Evolutionary conservation across 1,139 yeast species (phyloP).

Genomic region (Lodderomyces elongisporus): DNA sequence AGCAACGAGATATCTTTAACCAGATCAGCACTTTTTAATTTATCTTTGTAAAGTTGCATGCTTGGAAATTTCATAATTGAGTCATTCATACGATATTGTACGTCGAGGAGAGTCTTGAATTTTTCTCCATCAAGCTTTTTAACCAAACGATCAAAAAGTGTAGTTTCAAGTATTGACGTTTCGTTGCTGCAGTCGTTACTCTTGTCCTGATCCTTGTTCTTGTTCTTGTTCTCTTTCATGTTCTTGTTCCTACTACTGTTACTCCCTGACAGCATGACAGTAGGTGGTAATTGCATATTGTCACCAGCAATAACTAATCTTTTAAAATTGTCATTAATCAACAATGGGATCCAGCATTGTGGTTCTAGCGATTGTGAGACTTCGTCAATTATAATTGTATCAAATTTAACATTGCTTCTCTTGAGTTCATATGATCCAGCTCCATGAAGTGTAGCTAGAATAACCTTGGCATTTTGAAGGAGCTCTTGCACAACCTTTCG

Average conservation of each 20-base stretch:
- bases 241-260: too few relatives aligned
- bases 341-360: conserved; percentile 94
- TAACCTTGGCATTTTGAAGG: conserved; percentile 58
- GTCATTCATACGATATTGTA: conserved; percentile 85
- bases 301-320: conserved; percentile 79
- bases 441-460: conserved; percentile 83
- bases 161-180: conserved; percentile 31
- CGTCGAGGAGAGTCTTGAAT: conserved; percentile 50
- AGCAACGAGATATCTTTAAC: conserved; percentile 50
- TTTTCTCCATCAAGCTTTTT: conserved; percentile 46
- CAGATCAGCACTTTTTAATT: conserved; percentile 56
- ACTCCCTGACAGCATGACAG: conserved; percentile 42
- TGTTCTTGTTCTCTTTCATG: too few relatives aligned
- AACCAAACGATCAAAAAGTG: conserved; percentile 78
- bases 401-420: conserved; percentile 47
- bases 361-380: conserved; percentile 94
- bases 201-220: too few relatives aligned
- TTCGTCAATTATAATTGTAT: conserved; percentile 86
- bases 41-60: conserved; percentile 53
- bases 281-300: conserved; percentile 82
- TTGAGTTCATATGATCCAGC: conserved; percentile 66
- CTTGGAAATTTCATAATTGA: conserved; percentile 80
- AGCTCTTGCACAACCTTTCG: conserved; percentile 57
- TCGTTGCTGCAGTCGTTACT: conserved; percentile 10
- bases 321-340: conserved; percentile 55